These are phyloP conservation scores for Neopestalotiopsis sp. DNA, from an alignment of 2,329 filamentous ascomycete species.

Conservation along the genomic window DNA sequence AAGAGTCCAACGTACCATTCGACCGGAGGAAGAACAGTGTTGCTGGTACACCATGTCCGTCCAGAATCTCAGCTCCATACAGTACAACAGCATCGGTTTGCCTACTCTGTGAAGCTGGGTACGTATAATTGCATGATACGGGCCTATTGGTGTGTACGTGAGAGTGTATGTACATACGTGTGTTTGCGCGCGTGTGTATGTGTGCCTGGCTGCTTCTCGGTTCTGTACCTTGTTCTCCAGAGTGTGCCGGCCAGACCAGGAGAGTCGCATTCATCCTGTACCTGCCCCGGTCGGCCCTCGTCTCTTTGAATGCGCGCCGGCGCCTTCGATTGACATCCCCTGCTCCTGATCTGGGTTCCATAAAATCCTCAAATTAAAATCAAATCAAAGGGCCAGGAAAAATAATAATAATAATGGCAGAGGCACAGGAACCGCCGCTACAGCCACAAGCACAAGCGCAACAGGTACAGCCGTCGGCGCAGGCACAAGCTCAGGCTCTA, in stretches of 20 bases:
- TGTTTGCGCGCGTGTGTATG: slow-evolving; percentile 6
- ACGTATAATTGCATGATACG: neutral
- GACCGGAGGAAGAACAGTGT: neutral
- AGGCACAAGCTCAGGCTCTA: slow-evolving; percentile 7
- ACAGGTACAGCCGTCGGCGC: slow-evolving; percentile 7
- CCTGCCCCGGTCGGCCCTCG: slow-evolving; percentile 36
- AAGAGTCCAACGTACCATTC: neutral
- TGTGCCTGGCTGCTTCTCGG: slow-evolving; percentile 1
- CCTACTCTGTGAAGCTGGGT: neutral
- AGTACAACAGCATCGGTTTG: neutral
- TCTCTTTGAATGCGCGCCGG: slow-evolving; percentile 28
- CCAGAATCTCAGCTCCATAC: neutral
- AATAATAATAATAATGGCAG: slow-evolving; percentile 32
- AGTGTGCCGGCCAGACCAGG: slow-evolving; percentile 14
- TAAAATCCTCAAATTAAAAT: slow-evolving; percentile 43
- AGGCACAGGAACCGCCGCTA: slow-evolving; percentile 32
- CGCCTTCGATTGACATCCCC: slow-evolving; percentile 30
- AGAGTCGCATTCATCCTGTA: slow-evolving; percentile 23
- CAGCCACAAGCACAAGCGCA: slow-evolving; percentile 11
- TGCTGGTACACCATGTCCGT: neutral
- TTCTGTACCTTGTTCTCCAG: slow-evolving; percentile 10
- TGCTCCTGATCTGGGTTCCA: slow-evolving; percentile 35
- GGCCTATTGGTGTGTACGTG: neutral
- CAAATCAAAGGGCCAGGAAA: slow-evolving; percentile 42
- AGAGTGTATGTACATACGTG: slow-evolving; percentile 2